Evolutionary conservation across 2,329 filamentous ascomycete species (phyloP).

Genomic region (Metarhizium brunneum): DNA sequence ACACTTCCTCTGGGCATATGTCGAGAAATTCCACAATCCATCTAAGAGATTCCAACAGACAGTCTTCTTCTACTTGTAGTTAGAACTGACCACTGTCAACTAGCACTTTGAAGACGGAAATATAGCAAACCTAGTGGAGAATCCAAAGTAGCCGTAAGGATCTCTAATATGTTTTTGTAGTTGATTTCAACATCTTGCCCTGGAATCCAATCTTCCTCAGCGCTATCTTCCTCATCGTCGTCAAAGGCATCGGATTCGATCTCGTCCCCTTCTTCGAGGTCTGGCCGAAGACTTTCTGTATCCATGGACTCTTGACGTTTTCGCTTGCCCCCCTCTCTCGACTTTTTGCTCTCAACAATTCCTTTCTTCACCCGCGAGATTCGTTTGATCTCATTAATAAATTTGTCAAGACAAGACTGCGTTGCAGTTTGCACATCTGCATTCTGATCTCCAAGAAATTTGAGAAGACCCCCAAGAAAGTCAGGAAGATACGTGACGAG

Average conservation of each 20-base stretch:
- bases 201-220: slow-evolving; percentile 91
- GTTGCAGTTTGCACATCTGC: slow-evolving; percentile 92
- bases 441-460: slow-evolving; percentile 86
- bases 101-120: background rate
- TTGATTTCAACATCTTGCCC: slow-evolving; percentile 96
- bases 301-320: slow-evolving; percentile 65
- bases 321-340: slow-evolving; percentile 54
- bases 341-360: slow-evolving; percentile 75
- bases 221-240: slow-evolving; percentile 51
- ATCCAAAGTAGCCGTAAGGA: slow-evolving; percentile 81
- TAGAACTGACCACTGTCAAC: slow-evolving; percentile 10
- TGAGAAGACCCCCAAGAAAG: slow-evolving; percentile 81
- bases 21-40: slow-evolving; percentile 98
- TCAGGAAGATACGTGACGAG: slow-evolving; percentile 87
- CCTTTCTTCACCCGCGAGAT: slow-evolving; percentile 90
- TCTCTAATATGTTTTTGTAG: slow-evolving; percentile 83
- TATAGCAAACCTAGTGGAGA: slow-evolving; percentile 58
- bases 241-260: slow-evolving; percentile 46
- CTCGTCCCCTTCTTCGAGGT: slow-evolving; percentile 51
- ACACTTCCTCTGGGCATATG: slow-evolving; percentile 92
- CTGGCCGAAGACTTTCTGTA: slow-evolving; percentile 48
- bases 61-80: slow-evolving; percentile 63
- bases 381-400: slow-evolving; percentile 86
- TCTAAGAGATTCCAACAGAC: slow-evolving; percentile 78
- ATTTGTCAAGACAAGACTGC: slow-evolving; percentile 79